Conservation (phyloP, 192 early-diverging fungal species). For the Jimgerdemannia flammicorona region DNA sequence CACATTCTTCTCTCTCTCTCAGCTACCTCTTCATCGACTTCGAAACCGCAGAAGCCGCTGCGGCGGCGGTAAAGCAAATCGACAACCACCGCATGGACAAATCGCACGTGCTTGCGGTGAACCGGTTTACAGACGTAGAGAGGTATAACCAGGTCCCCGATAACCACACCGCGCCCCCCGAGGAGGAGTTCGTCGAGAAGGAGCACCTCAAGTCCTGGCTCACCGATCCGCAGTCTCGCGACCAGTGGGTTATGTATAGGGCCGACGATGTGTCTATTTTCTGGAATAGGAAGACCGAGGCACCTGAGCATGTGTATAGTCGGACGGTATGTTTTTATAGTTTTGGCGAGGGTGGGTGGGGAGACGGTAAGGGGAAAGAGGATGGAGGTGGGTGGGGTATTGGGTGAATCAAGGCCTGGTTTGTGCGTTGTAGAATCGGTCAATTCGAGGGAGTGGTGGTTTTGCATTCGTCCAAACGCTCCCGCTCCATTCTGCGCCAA, state of each 20-base stretch:
- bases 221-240: conserved; percentile 74
- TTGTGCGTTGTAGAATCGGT: too few species aligned
- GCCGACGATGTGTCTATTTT: conserved; percentile 81
- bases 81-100: conserved; percentile 83
- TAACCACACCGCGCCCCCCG: conserved; percentile 68
- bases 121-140: conserved; percentile 92
- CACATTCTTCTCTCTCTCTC: neutral
- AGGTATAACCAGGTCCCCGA: conserved; percentile 73
- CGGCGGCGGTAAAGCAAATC: conserved; percentile 65
- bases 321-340: conserved; percentile 36
- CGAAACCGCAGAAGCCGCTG: conserved; percentile 80
- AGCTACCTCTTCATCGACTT: conserved; percentile 94
- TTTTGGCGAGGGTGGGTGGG: neutral
- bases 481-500: too few species aligned
- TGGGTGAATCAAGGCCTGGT: too few species aligned
- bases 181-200: conserved; percentile 68
- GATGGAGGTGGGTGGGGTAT: too few species aligned
- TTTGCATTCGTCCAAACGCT: too few species aligned
- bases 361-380: too few species aligned
- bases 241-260: conserved; percentile 89
- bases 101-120: conserved; percentile 75
- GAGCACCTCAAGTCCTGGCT: conserved; percentile 93
- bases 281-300: conserved; percentile 88
- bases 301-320: conserved; percentile 70
- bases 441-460: too few species aligned